These are phyloP conservation scores for Stellera chamaejasme DNA, from an alignment of 345 rosid genomes.

Conservation along the genomic window DNA sequence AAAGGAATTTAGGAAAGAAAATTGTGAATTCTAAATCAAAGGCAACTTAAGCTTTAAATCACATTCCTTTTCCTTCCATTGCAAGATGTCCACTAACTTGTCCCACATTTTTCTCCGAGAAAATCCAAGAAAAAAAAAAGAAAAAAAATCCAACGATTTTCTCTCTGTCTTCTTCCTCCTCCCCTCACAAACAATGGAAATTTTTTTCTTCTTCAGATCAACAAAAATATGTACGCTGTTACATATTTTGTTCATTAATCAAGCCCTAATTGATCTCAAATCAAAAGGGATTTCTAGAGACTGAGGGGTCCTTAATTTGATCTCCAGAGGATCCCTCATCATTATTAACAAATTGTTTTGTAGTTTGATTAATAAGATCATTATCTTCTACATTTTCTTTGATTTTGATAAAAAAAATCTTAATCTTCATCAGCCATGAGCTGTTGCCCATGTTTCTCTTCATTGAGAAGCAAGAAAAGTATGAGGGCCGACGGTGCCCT, in stretches of 20 bases:
- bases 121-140: neutral
- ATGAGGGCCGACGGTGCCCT: too few relatives aligned
- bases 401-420: too few relatives aligned
- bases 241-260: too few relatives aligned
- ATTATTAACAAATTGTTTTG: too few relatives aligned
- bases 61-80: too few relatives aligned
- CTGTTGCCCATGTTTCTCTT: slow-evolving; percentile 40
- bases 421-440: slow-evolving; percentile 20
- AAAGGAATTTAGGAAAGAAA: too few relatives aligned
- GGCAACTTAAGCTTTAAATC: too few relatives aligned
- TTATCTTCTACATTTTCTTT: neutral
- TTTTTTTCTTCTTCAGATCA: neutral
- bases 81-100: slow-evolving; percentile 10
- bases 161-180: slow-evolving; percentile 3
- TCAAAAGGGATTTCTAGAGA: too few relatives aligned
- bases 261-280: neutral
- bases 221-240: too few relatives aligned
- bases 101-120: slow-evolving; percentile 15
- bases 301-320: slow-evolving; percentile 19
- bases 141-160: neutral
- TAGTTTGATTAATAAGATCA: too few relatives aligned
- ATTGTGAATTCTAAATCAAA: too few relatives aligned
- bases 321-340: slow-evolving; percentile 18
- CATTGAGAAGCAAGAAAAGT: slow-evolving; percentile 13
- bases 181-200: neutral